Percentiles rank a stretch among this genome's conserved stretches.
phyloP scores from a whole-genome alignment of 331 rosid species.

The Quercus tomentella region DNA sequence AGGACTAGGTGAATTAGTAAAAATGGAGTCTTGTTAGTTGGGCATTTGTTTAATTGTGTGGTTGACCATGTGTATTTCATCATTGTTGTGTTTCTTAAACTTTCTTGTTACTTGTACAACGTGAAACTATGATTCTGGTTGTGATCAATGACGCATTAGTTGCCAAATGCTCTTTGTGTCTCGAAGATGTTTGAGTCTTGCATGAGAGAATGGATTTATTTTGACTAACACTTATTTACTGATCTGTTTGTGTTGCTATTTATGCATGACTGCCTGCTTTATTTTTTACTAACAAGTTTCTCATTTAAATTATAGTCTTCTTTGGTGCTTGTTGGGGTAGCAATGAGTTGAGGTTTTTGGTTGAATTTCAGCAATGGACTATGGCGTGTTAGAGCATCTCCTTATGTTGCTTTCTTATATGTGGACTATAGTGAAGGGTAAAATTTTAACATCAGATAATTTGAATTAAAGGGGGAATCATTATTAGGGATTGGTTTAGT shows the following conservation, averaged over 20 bases:
- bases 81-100: not conserved
- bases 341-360: not conserved
- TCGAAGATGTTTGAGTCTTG: not conserved
- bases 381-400: too few relatives aligned
- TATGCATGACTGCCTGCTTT: too few relatives aligned
- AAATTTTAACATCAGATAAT: too few relatives aligned
- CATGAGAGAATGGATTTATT: not conserved
- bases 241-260: not conserved
- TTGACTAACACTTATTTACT: not conserved
- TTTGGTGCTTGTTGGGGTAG: not conserved
- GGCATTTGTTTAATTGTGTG: not conserved
- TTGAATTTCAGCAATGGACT: not conserved
- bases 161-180: not conserved
- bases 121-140: not conserved
- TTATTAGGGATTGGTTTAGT: too few relatives aligned
- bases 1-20: not conserved
- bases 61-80: not conserved
- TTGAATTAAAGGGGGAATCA: too few relatives aligned
- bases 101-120: not conserved
- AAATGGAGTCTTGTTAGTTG: not conserved
- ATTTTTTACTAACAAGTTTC: not conserved
- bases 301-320: not conserved
- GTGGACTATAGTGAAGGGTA: too few relatives aligned
- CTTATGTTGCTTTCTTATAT: too few relatives aligned
- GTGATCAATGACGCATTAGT: not conserved